phyloP scores from a whole-genome alignment of 192 early-diverging fungal genomes.

The Umbelopsis ramanniana region DNA sequence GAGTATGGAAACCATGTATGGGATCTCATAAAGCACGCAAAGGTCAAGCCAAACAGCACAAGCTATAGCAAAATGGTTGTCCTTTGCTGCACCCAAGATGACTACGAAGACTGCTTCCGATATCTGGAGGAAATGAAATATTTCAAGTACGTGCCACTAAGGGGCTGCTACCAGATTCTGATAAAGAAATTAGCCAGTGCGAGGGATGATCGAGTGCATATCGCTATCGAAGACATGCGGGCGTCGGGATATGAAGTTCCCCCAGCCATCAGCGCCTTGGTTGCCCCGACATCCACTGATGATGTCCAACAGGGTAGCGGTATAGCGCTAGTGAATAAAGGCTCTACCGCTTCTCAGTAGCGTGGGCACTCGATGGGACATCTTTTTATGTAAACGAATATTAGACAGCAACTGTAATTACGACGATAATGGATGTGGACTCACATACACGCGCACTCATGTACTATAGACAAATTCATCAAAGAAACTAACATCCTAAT shows the following conservation, averaged over 20 bases:
- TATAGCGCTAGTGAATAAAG: too few relatives aligned
- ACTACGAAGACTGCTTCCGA: constrained; percentile 75
- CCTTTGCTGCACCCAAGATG: constrained; percentile 52
- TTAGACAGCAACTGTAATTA: too few relatives aligned
- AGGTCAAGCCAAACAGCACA: constrained; percentile 44
- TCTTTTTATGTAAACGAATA: too few relatives aligned
- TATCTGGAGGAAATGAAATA: constrained; percentile 75
- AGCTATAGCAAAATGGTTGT: constrained; percentile 63
- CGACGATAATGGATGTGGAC: too few relatives aligned
- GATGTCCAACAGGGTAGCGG: background rate
- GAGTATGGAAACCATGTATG: constrained; percentile 51
- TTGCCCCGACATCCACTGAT: background rate
- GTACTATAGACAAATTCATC: background rate
- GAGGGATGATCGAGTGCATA: constrained; percentile 59
- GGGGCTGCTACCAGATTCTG: constrained; percentile 56
- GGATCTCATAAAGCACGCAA: constrained; percentile 40
- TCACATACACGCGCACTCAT: background rate
- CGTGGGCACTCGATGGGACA: background rate
- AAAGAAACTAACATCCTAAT: background rate
- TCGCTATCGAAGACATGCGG: constrained; percentile 69
- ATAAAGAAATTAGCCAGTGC: constrained; percentile 59
- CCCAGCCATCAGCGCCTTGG: background rate
- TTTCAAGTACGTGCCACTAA: constrained; percentile 55
- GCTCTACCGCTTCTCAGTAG: background rate
- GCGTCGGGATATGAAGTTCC: constrained; percentile 49